phyloP scores from a whole-genome alignment of 2,329 filamentous ascomycete genomes.

The Ascochyta koolunga region DNA sequence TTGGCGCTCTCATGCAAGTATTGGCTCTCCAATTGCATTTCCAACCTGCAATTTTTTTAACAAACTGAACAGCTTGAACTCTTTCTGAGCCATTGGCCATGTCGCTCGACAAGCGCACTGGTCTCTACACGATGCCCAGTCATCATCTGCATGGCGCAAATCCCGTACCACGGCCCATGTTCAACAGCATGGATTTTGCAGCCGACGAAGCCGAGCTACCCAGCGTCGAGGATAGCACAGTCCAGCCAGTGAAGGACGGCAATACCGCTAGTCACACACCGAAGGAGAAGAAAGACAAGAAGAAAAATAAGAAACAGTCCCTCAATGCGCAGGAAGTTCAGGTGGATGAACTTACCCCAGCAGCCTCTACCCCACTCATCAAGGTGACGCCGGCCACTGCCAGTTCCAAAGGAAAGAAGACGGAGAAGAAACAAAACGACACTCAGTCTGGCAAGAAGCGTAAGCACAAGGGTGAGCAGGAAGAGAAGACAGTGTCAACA shows the following conservation, averaged over 20 bases:
- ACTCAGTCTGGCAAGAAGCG: slow-evolving; percentile 22
- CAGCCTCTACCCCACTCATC: background rate
- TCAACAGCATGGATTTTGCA: slow-evolving; percentile 32
- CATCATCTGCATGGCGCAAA: slow-evolving; percentile 25
- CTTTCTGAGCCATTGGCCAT: background rate
- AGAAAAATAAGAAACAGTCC: slow-evolving; percentile 16
- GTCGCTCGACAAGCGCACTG: slow-evolving; percentile 14
- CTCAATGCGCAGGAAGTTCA: background rate
- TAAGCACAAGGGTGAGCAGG: slow-evolving; percentile 18
- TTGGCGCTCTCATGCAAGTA: background rate
- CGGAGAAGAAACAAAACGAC: slow-evolving; percentile 14
- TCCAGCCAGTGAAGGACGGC: background rate
- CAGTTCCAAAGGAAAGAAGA: slow-evolving; percentile 13
- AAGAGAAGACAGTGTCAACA: background rate
- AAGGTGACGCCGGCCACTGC: slow-evolving; percentile 5
- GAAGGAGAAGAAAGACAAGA: slow-evolving; percentile 3
- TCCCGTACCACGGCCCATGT: slow-evolving; percentile 15
- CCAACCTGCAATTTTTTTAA: too few species aligned
- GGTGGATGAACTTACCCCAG: background rate
- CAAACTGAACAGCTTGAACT: background rate
- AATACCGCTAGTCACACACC: background rate
- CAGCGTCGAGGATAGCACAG: background rate
- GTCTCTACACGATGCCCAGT: slow-evolving; percentile 32
- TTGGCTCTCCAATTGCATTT: background rate
- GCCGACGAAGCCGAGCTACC: slow-evolving; percentile 4